A percentile compares a stretch with the other conserved stretches of the same genome.
Evolutionary conservation across 768 basidiomycete genomes (phyloP).

Genomic region (Serendipita sp.): DNA sequence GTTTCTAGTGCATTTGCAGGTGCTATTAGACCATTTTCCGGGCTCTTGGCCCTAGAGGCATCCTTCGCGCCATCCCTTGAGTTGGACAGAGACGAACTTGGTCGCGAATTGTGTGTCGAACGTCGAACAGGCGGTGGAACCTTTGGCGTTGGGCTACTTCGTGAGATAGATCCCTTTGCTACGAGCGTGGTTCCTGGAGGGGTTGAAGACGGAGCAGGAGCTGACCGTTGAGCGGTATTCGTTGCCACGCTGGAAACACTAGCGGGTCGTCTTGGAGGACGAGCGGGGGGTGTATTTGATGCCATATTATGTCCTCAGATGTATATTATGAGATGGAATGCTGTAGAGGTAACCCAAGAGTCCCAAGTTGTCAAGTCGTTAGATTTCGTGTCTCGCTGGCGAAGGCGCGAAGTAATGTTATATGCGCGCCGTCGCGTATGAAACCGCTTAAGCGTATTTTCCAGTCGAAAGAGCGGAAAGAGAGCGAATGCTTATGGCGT

Average conservation of each 20-base stretch:
- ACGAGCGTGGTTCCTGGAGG: background rate
- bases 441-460: too few relatives aligned
- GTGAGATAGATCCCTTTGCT: background rate
- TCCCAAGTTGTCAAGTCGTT: too few relatives aligned
- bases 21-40: background rate
- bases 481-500: too few relatives aligned
- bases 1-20: background rate
- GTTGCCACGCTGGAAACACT: background rate
- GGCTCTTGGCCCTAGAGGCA: background rate
- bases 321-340: background rate
- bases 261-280: conserved; percentile 1
- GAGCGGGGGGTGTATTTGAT: background rate
- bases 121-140: background rate
- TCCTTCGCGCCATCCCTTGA: background rate
- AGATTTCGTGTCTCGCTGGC: too few relatives aligned
- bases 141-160: background rate
- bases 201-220: background rate
- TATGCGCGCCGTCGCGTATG: too few relatives aligned
- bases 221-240: background rate
- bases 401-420: too few relatives aligned
- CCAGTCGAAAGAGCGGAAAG: too few relatives aligned
- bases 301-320: background rate
- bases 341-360: background rate
- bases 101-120: background rate
- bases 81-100: background rate